Percentiles rank a stretch among this genome's conserved stretches.
Conservation (phyloP, 139 green algal species). For the Picocystis salinarum region DNA sequence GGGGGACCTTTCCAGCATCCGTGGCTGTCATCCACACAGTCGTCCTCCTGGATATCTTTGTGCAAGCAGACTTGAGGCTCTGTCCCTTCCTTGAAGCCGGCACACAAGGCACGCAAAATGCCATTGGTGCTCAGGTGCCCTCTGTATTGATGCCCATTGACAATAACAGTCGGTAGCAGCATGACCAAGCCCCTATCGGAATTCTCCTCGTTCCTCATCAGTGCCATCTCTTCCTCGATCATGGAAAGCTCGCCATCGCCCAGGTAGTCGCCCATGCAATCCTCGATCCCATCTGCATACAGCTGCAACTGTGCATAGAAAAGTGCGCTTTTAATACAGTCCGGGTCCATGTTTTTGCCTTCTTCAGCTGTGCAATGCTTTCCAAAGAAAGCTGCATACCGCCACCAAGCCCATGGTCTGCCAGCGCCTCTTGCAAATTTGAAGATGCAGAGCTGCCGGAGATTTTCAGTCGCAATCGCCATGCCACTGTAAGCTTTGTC, state of each 20-base stretch:
- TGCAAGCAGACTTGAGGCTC: constrained; percentile 52
- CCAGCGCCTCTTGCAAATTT: constrained; percentile 28
- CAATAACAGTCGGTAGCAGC: constrained; percentile 71
- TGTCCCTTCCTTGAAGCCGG: constrained; percentile 42
- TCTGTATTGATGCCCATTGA: constrained; percentile 77
- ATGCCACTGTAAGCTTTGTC: constrained; percentile 19
- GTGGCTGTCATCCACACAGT: constrained; percentile 20
- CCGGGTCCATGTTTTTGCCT: too few relatives aligned
- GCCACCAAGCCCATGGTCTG: constrained; percentile 29
- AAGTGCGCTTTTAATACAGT: too few relatives aligned
- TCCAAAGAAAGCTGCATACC: too few relatives aligned
- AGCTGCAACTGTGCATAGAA: too few relatives aligned
- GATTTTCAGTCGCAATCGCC: constrained; percentile 61
- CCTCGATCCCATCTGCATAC: constrained; percentile 1
- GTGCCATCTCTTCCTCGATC: constrained; percentile 45
- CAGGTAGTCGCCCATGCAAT: constrained; percentile 61
- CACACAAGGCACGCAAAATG: constrained; percentile 68
- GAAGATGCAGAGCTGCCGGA: constrained; percentile 73
- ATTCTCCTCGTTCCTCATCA: constrained; percentile 29
- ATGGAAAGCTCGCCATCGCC: constrained; percentile 34
- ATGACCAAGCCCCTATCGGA: constrained; percentile 28
- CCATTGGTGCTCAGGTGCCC: constrained; percentile 28
- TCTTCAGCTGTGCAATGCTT: too few relatives aligned
- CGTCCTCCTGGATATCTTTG: constrained; percentile 29
- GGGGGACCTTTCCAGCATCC: not conserved